Conservation (phyloP, 164 flowering plant genomes). For the Platanus orientalis region DNA sequence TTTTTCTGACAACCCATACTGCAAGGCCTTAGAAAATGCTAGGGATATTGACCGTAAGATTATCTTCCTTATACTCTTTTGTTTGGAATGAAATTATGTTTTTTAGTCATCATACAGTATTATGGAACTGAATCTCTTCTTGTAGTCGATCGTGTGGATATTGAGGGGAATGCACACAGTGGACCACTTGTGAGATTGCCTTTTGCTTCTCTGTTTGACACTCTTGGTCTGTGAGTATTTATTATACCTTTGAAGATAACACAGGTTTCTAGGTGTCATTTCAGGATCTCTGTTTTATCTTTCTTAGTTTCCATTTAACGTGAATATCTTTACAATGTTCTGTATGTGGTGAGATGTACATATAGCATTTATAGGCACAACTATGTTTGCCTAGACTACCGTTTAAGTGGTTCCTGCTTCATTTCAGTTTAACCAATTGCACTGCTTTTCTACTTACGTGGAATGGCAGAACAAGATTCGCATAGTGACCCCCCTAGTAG, state of each 20-base stretch:
- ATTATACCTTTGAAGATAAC: not conserved
- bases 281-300: not conserved
- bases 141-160: slow-evolving; percentile 83
- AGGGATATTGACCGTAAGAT: slow-evolving; percentile 82
- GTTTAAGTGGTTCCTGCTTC: no score
- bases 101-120: not conserved
- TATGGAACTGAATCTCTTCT: slow-evolving; percentile 11
- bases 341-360: not conserved
- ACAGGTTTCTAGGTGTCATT: not conserved
- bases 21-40: slow-evolving; percentile 77
- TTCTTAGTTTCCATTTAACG: not conserved
- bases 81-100: not conserved
- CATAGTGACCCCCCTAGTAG: no score
- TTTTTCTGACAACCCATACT: slow-evolving; percentile 69
- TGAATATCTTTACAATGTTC: not conserved
- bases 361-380: no score
- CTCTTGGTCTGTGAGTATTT: slow-evolving; percentile 80
- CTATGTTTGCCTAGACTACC: no score
- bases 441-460: no score
- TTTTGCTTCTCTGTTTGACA: slow-evolving; percentile 89
- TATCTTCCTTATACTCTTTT: slow-evolving; percentile 5
- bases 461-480: no score
- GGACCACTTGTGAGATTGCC: slow-evolving; percentile 76
- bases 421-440: no score
- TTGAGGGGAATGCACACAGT: slow-evolving; percentile 73